A percentile compares a stretch with the other conserved stretches of the same genome.
These are phyloP conservation scores for Calonectria ilicicola DNA, from an alignment of 2,329 filamentous ascomycete species.

Conservation along the genomic window DNA sequence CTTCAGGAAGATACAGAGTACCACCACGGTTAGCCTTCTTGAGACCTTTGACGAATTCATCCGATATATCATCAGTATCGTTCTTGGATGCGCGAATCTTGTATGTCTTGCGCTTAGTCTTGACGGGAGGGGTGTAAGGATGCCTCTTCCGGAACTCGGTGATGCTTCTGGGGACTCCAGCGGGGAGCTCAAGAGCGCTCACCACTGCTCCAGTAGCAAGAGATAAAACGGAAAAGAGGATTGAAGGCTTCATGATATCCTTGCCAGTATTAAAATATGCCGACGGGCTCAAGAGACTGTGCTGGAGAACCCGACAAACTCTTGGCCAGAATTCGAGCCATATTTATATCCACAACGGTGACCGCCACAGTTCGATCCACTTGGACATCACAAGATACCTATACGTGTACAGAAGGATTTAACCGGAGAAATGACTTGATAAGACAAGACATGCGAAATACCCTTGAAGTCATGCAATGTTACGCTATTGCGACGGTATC, in stretches of 20 bases:
- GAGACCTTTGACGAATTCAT: constrained; percentile 36
- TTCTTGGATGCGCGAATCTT: constrained; percentile 37
- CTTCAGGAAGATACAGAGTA: constrained; percentile 37
- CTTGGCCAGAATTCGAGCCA: background rate
- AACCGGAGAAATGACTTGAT: background rate
- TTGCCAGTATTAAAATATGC: background rate
- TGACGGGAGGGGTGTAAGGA: constrained; percentile 28
- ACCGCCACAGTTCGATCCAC: background rate
- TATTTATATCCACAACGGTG: background rate
- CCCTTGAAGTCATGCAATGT: background rate
- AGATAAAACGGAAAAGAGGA: constrained; percentile 31
- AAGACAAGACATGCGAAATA: background rate
- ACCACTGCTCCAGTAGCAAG: constrained; percentile 34
- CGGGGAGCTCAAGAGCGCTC: constrained; percentile 37
- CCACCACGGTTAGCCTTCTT: constrained; percentile 39
- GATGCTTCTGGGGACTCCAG: constrained; percentile 38
- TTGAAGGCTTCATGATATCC: constrained; percentile 37
- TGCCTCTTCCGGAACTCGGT: constrained; percentile 40
- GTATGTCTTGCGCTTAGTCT: constrained; percentile 28
- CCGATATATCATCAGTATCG: constrained; percentile 35
- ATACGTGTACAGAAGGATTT: background rate
- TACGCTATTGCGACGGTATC: background rate
- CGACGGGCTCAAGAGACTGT: background rate
- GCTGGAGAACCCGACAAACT: background rate
- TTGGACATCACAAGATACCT: background rate